Evolutionary conservation across 164 flowering plant species (phyloP).

Genomic region (Euptelea pleiosperma): DNA sequence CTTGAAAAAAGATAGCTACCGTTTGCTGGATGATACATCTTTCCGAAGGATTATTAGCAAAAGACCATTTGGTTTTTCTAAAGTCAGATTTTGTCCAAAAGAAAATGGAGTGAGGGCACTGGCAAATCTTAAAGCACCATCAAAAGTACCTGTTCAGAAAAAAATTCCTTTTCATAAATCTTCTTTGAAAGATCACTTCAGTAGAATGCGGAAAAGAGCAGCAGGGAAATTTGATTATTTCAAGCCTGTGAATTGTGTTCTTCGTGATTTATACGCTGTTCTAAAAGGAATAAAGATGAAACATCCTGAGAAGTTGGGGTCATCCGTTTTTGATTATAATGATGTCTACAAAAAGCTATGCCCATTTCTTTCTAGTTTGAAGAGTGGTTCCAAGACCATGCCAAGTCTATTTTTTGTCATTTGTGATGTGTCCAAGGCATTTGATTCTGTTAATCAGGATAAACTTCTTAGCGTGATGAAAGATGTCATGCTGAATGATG

Average conservation of each 20-base stretch:
- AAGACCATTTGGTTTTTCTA: conserved; percentile 73
- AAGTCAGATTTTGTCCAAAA: conserved; percentile 73
- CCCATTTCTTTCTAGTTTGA: conserved; percentile 51
- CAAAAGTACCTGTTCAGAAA: conserved; percentile 24
- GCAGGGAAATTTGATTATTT: conserved; percentile 21
- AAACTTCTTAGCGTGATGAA: conserved; percentile 67
- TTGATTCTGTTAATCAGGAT: conserved; percentile 81
- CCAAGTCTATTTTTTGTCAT: conserved; percentile 56
- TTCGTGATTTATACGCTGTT: conserved; percentile 60
- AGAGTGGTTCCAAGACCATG: conserved; percentile 22
- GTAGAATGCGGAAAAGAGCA: conserved; percentile 10
- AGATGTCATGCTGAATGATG: conserved; percentile 41
- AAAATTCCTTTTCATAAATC: conserved; percentile 8
- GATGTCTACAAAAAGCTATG: conserved; percentile 67
- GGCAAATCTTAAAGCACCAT: conserved; percentile 68
- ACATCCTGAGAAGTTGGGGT: conserved; percentile 63
- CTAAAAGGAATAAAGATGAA: conserved; percentile 52
- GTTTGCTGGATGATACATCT: conserved; percentile 33
- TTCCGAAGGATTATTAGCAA: conserved; percentile 33
- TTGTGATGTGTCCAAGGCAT: conserved; percentile 86
- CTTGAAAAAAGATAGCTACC: conserved; percentile 39
- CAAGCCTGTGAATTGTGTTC: conserved; percentile 57
- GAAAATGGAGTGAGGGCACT: conserved; percentile 57
- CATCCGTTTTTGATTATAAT: conserved; percentile 80
- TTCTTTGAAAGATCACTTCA: conserved; percentile 12